These are phyloP conservation scores for Microdochium bolleyi DNA, from an alignment of 2,329 filamentous ascomycete genomes.

Conservation along the genomic window DNA sequence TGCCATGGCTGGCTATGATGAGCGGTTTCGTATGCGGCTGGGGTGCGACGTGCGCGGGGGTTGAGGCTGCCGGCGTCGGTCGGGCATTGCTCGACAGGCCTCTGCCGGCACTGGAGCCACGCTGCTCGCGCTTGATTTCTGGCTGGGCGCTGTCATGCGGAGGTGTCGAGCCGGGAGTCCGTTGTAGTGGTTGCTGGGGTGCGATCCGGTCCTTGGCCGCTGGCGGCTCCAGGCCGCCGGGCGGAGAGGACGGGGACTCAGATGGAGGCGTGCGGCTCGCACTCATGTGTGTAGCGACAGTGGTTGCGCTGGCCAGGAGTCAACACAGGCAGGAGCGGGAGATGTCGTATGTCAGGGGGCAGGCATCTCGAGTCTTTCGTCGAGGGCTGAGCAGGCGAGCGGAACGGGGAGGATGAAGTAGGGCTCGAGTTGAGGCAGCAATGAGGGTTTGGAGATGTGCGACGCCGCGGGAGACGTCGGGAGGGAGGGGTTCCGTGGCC, in stretches of 20 bases:
- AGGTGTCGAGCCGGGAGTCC: not conserved
- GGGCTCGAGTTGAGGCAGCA: no score
- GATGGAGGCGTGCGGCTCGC: not conserved
- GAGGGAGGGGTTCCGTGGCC: no score
- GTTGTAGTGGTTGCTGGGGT: not conserved
- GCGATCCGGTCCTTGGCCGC: not conserved
- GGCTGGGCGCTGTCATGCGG: not conserved
- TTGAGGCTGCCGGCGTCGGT: not conserved
- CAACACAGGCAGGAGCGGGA: not conserved
- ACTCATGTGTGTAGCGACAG: not conserved
- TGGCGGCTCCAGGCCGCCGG: not conserved
- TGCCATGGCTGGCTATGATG: not conserved
- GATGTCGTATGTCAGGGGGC: not conserved
- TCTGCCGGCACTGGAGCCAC: not conserved
- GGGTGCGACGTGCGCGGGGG: not conserved
- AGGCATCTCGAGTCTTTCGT: not conserved
- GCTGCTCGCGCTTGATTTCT: not conserved
- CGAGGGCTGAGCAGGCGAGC: not conserved
- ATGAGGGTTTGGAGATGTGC: no score
- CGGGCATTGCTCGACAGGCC: not conserved
- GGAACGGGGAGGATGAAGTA: not conserved
- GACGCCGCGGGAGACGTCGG: no score
- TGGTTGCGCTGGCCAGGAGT: no score
- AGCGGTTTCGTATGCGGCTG: not conserved
- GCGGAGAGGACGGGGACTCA: not conserved